Evolutionary conservation across 2,329 filamentous ascomycete species (phyloP).

Genomic region (Tolypocladium sp.): DNA sequence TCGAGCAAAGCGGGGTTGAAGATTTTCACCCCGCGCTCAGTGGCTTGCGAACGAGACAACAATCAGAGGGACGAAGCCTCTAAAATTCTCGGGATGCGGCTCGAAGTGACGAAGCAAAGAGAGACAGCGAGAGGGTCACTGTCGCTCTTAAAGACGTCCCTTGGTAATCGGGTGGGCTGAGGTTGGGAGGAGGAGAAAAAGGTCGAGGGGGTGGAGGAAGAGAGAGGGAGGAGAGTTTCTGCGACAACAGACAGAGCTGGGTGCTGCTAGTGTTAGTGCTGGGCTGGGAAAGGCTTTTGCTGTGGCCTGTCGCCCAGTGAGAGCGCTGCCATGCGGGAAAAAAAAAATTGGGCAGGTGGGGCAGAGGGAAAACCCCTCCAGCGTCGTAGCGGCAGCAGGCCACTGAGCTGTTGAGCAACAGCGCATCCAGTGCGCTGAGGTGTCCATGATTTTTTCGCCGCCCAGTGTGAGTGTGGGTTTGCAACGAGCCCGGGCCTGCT

Average conservation of each 20-base stretch:
- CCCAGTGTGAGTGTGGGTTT: not conserved
- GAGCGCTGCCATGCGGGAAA: constrained; percentile 2
- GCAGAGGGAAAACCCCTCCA: constrained; percentile 5
- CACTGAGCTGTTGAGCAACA: not conserved
- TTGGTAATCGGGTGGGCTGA: constrained; percentile 14
- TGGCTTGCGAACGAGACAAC: constrained; percentile 4
- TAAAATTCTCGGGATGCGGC: constrained; percentile 11
- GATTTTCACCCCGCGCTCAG: constrained; percentile 30
- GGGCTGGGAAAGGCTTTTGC: not conserved
- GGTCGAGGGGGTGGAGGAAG: constrained; percentile 8
- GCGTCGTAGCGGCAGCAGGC: not conserved
- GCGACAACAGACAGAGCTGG: constrained; percentile 2
- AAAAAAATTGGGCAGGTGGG: constrained; percentile 13
- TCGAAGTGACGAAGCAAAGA: constrained; percentile 23
- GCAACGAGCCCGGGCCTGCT: not conserved
- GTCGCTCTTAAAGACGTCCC: constrained; percentile 30
- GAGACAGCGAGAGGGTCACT: constrained; percentile 29
- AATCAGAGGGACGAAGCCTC: constrained; percentile 3
- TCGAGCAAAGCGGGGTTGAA: constrained; percentile 35
- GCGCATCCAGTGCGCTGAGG: not conserved
- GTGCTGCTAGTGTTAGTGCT: not conserved
- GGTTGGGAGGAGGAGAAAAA: constrained; percentile 13
- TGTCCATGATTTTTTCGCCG: not conserved
- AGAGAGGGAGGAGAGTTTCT: constrained; percentile 10
- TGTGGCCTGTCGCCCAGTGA: not conserved